Evolutionary conservation across 2,329 filamentous ascomycete species (phyloP).

Genomic region (Curvularia sp.): DNA sequence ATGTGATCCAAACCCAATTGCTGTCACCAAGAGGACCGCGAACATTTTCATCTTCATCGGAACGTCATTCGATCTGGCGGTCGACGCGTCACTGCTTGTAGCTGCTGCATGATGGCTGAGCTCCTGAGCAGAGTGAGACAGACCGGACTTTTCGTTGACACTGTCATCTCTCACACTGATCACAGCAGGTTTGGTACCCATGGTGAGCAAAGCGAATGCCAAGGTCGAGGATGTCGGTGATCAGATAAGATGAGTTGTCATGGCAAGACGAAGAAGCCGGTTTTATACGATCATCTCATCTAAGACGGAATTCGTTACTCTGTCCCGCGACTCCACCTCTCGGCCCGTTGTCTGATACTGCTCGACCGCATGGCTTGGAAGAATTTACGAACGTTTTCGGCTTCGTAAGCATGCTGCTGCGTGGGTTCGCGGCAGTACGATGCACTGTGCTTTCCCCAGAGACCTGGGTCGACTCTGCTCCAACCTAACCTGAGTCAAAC

Average conservation of each 20-base stretch:
- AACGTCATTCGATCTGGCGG: constrained; percentile 7
- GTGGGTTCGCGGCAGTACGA: neutral
- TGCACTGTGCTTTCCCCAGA: neutral
- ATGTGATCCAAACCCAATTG: constrained; percentile 66
- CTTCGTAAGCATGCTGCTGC: neutral
- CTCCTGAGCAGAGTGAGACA: neutral
- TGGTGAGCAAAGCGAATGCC: neutral
- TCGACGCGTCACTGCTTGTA: constrained; percentile 17
- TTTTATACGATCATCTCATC: neutral
- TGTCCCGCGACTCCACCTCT: neutral
- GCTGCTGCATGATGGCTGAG: constrained; percentile 7
- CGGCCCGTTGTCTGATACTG: neutral
- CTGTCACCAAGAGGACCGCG: constrained; percentile 60
- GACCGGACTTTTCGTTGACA: neutral
- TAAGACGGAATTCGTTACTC: neutral
- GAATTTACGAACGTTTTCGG: neutral
- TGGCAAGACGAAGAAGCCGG: neutral
- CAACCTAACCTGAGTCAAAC: neutral
- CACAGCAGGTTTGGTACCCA: neutral
- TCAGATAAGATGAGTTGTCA: constrained; percentile 3
- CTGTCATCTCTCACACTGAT: neutral
- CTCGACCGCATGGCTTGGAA: neutral
- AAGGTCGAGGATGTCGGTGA: neutral
- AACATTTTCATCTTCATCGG: constrained; percentile 44
- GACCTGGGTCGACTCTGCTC: neutral